phyloP scores from a whole-genome alignment of 1,139 yeast genomes.

The Suhomyces panamericanus region DNA sequence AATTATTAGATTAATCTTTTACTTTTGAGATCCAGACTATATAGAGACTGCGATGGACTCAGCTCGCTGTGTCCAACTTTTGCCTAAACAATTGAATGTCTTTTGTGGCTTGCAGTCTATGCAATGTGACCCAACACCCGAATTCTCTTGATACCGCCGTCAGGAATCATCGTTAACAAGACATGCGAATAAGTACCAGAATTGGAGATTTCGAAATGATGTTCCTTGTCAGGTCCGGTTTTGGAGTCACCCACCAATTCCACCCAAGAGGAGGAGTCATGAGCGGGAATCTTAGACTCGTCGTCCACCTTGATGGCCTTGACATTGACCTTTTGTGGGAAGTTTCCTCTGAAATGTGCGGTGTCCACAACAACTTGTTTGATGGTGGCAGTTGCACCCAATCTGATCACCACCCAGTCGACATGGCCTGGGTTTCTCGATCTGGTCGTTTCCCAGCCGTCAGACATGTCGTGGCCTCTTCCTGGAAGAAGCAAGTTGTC shows the following conservation, averaged over 20 bases:
- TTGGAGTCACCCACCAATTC: constrained; percentile 65
- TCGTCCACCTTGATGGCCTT: constrained; percentile 51
- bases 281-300: constrained; percentile 37
- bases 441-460: constrained; percentile 98
- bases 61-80: no score
- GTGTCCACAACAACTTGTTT: constrained; percentile 75
- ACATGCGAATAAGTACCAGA: constrained; percentile 57
- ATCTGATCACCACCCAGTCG: constrained; percentile 84
- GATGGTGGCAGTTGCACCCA: constrained; percentile 65
- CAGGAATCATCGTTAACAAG: constrained; percentile 82
- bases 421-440: constrained; percentile 80
- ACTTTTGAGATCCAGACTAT: no score
- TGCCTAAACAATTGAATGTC: not conserved
- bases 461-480: constrained; percentile 93
- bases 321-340: constrained; percentile 74
- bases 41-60: no score
- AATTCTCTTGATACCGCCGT: constrained; percentile 91
- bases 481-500: constrained; percentile 89
- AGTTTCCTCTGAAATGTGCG: constrained; percentile 91
- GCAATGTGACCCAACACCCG: constrained; percentile 72
- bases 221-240: constrained; percentile 81
- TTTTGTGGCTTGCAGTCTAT: not conserved
- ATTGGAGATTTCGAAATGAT: constrained; percentile 45
- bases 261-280: constrained; percentile 54
- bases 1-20: no score